Percentiles rank a stretch among this genome's conserved stretches.
phyloP scores from a whole-genome alignment of 2,329 filamentous ascomycete genomes.

The Cercospora brassicicola region DNA sequence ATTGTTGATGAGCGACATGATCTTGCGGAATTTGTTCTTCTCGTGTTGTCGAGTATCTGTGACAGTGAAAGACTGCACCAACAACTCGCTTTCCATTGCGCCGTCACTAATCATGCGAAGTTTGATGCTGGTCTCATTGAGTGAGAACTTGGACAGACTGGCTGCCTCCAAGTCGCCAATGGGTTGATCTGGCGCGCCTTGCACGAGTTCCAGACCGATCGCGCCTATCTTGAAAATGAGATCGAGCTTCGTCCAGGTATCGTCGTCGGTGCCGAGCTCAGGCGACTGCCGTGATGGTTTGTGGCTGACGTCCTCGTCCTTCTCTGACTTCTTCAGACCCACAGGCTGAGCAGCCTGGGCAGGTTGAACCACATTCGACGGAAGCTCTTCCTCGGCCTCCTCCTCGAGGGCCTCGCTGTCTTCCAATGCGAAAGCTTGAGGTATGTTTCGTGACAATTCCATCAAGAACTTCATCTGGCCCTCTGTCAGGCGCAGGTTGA shows the following conservation, averaged over 20 bases:
- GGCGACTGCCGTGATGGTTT: slow-evolving; percentile 49
- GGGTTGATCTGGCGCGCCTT: slow-evolving; percentile 71
- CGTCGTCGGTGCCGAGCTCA: slow-evolving; percentile 66
- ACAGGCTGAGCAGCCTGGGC: slow-evolving; percentile 53
- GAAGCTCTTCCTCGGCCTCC: slow-evolving; percentile 73
- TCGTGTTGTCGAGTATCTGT: slow-evolving; percentile 85
- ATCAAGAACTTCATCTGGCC: slow-evolving; percentile 87
- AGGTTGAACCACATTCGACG: slow-evolving; percentile 53
- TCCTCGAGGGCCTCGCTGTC: slow-evolving; percentile 66
- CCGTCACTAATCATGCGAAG: slow-evolving; percentile 89
- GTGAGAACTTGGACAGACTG: slow-evolving; percentile 88
- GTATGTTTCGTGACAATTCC: slow-evolving; percentile 83
- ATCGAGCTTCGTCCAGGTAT: slow-evolving; percentile 90
- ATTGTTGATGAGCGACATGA: slow-evolving; percentile 96
- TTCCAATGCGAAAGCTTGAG: slow-evolving; percentile 79
- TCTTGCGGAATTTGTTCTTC: slow-evolving; percentile 93
- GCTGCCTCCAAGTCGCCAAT: slow-evolving; percentile 75
- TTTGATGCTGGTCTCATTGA: slow-evolving; percentile 90
- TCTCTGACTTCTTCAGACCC: slow-evolving; percentile 40
- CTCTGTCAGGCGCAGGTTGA: slow-evolving; percentile 86
- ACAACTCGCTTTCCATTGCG: slow-evolving; percentile 85
- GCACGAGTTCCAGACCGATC: slow-evolving; percentile 82
- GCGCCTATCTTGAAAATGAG: slow-evolving; percentile 86
- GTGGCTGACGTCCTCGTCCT: slow-evolving; percentile 19
- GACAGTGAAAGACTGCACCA: slow-evolving; percentile 93